These are phyloP conservation scores for Hura crepitans DNA, from an alignment of 441 rosid genomes.

Conservation along the genomic window DNA sequence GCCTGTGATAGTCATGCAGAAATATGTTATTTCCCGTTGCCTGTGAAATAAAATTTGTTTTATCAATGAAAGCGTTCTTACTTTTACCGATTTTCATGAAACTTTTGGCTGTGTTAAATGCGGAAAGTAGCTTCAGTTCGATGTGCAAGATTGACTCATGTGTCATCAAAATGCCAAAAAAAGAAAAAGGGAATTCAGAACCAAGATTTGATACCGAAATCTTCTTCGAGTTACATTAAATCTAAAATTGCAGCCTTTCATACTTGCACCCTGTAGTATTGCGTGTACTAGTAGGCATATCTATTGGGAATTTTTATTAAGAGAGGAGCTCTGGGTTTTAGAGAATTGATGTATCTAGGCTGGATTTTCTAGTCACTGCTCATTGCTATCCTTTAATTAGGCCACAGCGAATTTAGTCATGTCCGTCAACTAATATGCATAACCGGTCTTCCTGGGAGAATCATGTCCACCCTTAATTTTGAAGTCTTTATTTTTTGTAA, in stretches of 20 bases:
- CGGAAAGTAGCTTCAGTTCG: background rate
- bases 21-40: constrained; percentile 1
- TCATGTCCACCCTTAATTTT: too few relatives aligned
- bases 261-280: background rate
- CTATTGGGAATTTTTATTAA: background rate
- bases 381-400: background rate
- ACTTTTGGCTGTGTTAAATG: background rate
- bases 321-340: background rate
- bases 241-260: too few relatives aligned
- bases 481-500: too few relatives aligned
- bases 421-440: background rate
- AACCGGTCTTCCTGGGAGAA: too few relatives aligned
- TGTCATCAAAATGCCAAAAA: constrained; percentile 7
- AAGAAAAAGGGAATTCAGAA: background rate
- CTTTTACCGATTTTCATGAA: constrained; percentile 3
- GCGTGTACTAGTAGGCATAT: background rate
- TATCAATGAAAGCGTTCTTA: background rate
- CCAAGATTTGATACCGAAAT: too few relatives aligned
- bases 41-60: background rate
- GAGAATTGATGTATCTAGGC: background rate
- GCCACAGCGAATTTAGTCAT: background rate
- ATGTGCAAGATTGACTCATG: background rate
- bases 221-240: too few relatives aligned
- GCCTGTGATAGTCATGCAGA: too few relatives aligned
- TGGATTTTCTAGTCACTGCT: background rate